Conservation (phyloP, 2,329 filamentous ascomycete species). For the Chaetomiaceae sp. region DNA sequence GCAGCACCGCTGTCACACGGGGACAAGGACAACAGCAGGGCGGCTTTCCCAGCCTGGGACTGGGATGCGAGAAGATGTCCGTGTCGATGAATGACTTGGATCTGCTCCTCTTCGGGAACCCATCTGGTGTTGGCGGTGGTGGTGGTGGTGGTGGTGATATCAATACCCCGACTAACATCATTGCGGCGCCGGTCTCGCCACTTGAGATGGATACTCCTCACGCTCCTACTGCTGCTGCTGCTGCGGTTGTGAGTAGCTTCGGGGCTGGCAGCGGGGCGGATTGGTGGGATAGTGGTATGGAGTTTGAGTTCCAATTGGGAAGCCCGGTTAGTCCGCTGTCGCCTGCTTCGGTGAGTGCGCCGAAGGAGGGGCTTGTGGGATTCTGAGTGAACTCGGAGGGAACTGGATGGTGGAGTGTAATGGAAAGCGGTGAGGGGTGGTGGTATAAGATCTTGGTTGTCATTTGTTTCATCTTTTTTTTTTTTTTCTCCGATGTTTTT, state of each 20-base stretch:
- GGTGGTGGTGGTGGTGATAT: not conserved
- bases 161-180: not conserved
- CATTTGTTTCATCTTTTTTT: too few species aligned
- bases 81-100: constrained; percentile 9
- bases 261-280: not conserved
- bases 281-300: constrained; percentile 1
- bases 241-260: not conserved
- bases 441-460: too few species aligned
- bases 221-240: too few species aligned
- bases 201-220: constrained; percentile 1
- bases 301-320: constrained; percentile 12
- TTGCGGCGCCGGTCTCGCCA: constrained; percentile 1
- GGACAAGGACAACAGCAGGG: too few species aligned
- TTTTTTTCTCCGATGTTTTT: too few species aligned
- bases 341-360: constrained; percentile 5
- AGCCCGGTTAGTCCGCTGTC: constrained; percentile 18
- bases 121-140: not conserved
- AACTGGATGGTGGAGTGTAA: not conserved
- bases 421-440: too few species aligned
- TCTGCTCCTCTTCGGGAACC: constrained; percentile 7
- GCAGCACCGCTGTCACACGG: not conserved
- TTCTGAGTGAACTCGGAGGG: not conserved
- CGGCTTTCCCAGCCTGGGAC: too few species aligned
- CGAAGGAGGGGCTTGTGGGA: not conserved
- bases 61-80: not conserved